Base-by-base conservation (phyloP, 768 basidiomycete species). In the Phylloporus sp. region DNA sequence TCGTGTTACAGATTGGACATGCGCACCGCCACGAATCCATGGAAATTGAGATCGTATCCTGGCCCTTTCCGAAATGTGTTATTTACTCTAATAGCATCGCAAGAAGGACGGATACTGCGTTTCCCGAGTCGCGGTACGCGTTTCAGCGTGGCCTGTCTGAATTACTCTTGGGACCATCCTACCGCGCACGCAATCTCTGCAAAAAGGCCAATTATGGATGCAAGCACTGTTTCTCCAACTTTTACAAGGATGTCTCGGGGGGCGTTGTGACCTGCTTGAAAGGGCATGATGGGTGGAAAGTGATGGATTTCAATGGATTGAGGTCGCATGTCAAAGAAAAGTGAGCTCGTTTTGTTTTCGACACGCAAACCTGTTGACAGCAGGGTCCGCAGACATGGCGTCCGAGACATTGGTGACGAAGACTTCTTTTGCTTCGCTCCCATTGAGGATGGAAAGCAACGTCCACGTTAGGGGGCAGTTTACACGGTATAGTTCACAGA, bases 241-340 rank as follows among this genome's bases (percentile, higher is more conserved):
- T 22, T 39, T 23, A 39, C 6, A 5, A 44, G 28, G 49, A 38
- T 16, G 11, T 20, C 2, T 13, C 40, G 27, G 4, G 8, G 45
- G 20, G 31, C 32, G 5, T 2, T 13, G 23, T 38, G 26, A 5
- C 35, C 28, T 3, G 23, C 7, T 40, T 42, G 51, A 34, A 49
- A 13, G 22, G 20, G 31, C n/a, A n/a, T n/a, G 47, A 45, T 29
- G 49, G 46, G 27, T 29, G 11, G 12, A 69, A 69, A 44, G 52
- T 66, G 49, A 77, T 80, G 64, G 63, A 56, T 4, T 83, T 84
- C 57, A 67, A 85, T 53, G 85, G 80, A 3, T 57, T 88, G 46
- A 70, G 79, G 35, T 85, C 83, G 22, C 86, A 88, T 55, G 58
- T 80, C 52, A 84, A 83, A 59, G 74, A 68, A 55, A 85, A 80